A percentile compares a stretch with the other conserved stretches of the same genome.
These are phyloP conservation scores for Quercus mongolica DNA, from an alignment of 306 rosid species.

Conservation along the genomic window DNA sequence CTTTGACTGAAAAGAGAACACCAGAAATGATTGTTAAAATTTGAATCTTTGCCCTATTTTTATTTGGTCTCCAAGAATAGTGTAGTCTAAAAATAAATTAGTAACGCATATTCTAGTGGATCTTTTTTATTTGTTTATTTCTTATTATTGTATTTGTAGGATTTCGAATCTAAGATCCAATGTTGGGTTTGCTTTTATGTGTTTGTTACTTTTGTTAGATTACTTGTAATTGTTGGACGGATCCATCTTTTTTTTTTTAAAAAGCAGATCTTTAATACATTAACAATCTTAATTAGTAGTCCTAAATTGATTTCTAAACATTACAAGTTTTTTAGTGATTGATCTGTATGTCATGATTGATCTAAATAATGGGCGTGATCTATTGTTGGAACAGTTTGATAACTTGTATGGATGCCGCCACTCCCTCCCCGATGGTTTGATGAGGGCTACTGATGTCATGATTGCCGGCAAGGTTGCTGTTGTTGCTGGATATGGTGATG, in stretches of 20 bases:
- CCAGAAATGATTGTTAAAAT: too few relatives aligned
- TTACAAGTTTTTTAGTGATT: neutral
- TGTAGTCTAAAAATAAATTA: too few relatives aligned
- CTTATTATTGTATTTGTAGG: neutral
- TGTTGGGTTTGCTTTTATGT: neutral
- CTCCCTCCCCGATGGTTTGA: slow-evolving; percentile 95
- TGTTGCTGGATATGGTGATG: slow-evolving; percentile 90
- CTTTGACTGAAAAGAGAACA: too few relatives aligned
- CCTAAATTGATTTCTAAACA: neutral
- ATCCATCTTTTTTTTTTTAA: too few relatives aligned
- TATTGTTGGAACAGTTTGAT: slow-evolving; percentile 57
- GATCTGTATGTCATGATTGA: neutral
- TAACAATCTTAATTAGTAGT: neutral
- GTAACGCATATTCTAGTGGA: neutral
- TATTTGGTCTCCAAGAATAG: too few relatives aligned
- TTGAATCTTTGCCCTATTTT: too few relatives aligned
- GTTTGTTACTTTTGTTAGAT: neutral
- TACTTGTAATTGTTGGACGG: neutral
- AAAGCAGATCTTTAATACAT: too few relatives aligned
- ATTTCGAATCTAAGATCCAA: neutral
- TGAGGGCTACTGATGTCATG: slow-evolving; percentile 99
- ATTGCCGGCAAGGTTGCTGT: slow-evolving; percentile 93
- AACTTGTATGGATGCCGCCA: slow-evolving; percentile 99
- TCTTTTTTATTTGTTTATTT: neutral
- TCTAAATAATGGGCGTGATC: neutral